phyloP scores from a whole-genome alignment of 768 basidiomycete species.

The Cystobasidiopsis lactophilus region DNA sequence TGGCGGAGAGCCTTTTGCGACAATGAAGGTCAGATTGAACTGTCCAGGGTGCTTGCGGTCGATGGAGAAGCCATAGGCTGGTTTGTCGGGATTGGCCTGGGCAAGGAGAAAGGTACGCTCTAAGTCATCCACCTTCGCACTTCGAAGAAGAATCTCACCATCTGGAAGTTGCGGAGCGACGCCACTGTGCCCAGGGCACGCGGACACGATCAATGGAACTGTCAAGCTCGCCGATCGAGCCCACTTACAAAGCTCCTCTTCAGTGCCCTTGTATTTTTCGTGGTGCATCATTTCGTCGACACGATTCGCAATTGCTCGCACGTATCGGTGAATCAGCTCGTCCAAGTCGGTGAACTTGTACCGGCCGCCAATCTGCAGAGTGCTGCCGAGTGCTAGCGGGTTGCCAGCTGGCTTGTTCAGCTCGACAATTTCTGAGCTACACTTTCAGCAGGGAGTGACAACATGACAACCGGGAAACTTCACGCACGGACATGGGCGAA shows the following conservation, averaged over 20 bases:
- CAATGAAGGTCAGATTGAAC: slow-evolving; percentile 64
- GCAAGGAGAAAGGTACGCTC: slow-evolving; percentile 35
- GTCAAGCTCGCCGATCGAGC: background rate
- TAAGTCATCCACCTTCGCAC: slow-evolving; percentile 74
- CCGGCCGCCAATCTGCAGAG: slow-evolving; percentile 23
- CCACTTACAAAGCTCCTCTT: slow-evolving; percentile 70
- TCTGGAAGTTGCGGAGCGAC: slow-evolving; percentile 2
- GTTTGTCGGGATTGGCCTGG: slow-evolving; percentile 66
- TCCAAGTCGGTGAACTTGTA: slow-evolving; percentile 84
- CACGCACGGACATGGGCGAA: slow-evolving; percentile 83
- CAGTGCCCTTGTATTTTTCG: slow-evolving; percentile 77
- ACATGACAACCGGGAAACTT: background rate
- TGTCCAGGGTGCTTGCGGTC: slow-evolving; percentile 79
- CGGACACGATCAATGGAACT: background rate
- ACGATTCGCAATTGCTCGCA: slow-evolving; percentile 76
- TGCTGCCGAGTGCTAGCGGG: slow-evolving; percentile 22
- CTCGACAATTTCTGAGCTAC: slow-evolving; percentile 25
- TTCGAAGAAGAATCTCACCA: slow-evolving; percentile 22
- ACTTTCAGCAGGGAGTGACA: background rate
- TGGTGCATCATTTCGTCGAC: slow-evolving; percentile 86
- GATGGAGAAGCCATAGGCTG: slow-evolving; percentile 70
- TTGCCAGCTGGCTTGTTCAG: slow-evolving; percentile 26
- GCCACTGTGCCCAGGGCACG: no score
- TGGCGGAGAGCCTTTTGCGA: slow-evolving; percentile 5
- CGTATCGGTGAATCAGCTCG: slow-evolving; percentile 87